A percentile compares a stretch with the other conserved stretches of the same genome.
phyloP scores from a whole-genome alignment of 139 green algal genomes.

The Volvox africanus region DNA sequence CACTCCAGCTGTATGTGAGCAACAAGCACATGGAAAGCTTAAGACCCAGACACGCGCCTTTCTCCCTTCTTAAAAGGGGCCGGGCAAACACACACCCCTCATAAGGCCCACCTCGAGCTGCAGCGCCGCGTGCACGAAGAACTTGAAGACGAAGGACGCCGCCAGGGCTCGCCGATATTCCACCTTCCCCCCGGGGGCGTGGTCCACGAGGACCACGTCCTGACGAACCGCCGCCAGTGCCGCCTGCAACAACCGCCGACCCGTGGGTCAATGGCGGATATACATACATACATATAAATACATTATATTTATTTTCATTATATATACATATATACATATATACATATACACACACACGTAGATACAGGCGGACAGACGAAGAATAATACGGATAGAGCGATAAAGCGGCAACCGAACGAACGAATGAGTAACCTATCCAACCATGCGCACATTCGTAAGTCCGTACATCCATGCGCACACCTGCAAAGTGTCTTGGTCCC shows the following conservation, averaged over 20 bases:
- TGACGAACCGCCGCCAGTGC: slow-evolving; percentile 77
- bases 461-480: background rate
- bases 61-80: too few species aligned
- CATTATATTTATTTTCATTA: too few species aligned
- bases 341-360: too few species aligned
- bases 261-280: background rate
- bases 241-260: slow-evolving; percentile 14
- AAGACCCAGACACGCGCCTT: too few species aligned
- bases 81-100: background rate
- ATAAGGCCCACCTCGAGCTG: slow-evolving; percentile 48
- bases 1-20: too few species aligned
- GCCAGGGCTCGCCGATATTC: slow-evolving; percentile 91
- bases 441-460: too few species aligned
- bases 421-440: too few species aligned
- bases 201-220: slow-evolving; percentile 82
- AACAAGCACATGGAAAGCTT: too few species aligned
- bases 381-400: too few species aligned
- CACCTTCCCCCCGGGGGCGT: slow-evolving; percentile 90
- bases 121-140: slow-evolving; percentile 74
- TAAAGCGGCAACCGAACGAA: too few species aligned
- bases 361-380: too few species aligned
- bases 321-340: too few species aligned
- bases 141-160: slow-evolving; percentile 96
- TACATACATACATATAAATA: background rate
- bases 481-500: slow-evolving; percentile 71